A percentile compares a stretch with the other conserved stretches of the same genome.
Conservation (phyloP, 208 protist genomes). For the Crithidia fasciculata region DNA sequence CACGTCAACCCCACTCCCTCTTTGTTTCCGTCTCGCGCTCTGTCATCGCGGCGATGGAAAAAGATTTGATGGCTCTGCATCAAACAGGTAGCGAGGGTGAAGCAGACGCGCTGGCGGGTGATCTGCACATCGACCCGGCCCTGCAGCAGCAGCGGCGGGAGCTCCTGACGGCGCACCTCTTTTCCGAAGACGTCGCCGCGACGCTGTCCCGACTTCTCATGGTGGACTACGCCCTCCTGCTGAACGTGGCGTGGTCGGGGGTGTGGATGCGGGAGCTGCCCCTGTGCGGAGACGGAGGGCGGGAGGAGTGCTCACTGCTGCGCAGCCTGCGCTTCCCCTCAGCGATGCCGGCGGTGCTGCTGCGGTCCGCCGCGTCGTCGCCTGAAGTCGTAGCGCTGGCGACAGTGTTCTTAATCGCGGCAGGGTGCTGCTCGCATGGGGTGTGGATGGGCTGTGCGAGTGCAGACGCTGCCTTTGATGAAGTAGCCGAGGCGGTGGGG, state of each 20-base stretch:
- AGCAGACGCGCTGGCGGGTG: background rate
- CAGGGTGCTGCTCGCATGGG: conserved; percentile 39
- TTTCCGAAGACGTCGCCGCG: conserved; percentile 52
- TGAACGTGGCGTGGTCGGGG: conserved; percentile 30
- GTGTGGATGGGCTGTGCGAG: conserved; percentile 27
- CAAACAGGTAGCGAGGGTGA: no score
- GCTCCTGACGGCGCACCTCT: conserved; percentile 54
- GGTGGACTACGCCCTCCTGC: conserved; percentile 43
- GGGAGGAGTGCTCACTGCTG: conserved; percentile 34
- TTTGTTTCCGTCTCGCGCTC: conserved; percentile 19
- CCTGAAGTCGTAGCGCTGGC: conserved; percentile 46
- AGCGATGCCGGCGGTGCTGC: conserved; percentile 53
- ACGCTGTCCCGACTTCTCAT: conserved; percentile 61
- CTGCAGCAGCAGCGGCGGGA: conserved; percentile 63
- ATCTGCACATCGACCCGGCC: conserved; percentile 38
- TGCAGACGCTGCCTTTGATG: conserved; percentile 37
- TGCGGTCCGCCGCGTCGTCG: conserved; percentile 28
- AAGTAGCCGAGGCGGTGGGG: conserved; percentile 50
- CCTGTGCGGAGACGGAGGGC: background rate
- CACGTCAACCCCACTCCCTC: background rate
- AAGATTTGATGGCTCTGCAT: background rate
- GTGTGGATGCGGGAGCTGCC: conserved; percentile 44
- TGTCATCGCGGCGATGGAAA: conserved; percentile 28
- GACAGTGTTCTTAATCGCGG: conserved; percentile 40
- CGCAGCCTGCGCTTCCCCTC: conserved; percentile 57